These are phyloP conservation scores for Polytrichum commune DNA, from an alignment of 225 moss, liverwort and hornwort species.

Conservation along the genomic window DNA sequence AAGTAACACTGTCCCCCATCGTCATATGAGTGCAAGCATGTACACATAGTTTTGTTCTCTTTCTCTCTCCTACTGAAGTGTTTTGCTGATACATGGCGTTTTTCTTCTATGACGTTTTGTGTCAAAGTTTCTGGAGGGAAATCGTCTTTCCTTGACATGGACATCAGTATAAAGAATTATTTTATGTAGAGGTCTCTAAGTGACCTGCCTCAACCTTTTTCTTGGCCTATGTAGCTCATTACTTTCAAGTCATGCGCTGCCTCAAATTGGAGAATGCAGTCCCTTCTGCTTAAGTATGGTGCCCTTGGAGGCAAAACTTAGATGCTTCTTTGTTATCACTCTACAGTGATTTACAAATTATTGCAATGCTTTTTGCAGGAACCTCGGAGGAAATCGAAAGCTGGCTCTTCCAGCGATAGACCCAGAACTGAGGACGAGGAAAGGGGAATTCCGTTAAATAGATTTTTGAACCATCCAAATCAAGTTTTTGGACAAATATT, in stretches of 20 bases:
- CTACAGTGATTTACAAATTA: too few relatives aligned
- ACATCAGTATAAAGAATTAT: too few relatives aligned
- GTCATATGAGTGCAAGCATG: background rate
- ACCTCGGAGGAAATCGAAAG: slow-evolving; percentile 46
- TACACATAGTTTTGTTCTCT: background rate
- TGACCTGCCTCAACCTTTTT: too few relatives aligned
- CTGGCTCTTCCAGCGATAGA: slow-evolving; percentile 41
- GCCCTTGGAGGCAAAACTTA: too few relatives aligned
- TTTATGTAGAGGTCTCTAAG: too few relatives aligned
- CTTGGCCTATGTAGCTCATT: too few relatives aligned
- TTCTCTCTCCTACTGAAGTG: background rate
- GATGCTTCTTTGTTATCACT: too few relatives aligned
- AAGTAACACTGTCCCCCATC: slow-evolving; percentile 36
- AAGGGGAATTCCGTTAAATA: slow-evolving; percentile 32
- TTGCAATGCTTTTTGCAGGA: slow-evolving; percentile 20
- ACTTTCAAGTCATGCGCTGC: too few relatives aligned
- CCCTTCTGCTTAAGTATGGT: too few relatives aligned
- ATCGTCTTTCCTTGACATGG: too few relatives aligned
- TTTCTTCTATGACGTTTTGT: background rate
- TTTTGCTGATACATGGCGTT: slow-evolving; percentile 2
- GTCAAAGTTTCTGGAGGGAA: too few relatives aligned
- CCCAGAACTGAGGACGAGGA: slow-evolving; percentile 36
- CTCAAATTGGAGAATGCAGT: too few relatives aligned
- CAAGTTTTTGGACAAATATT: slow-evolving; percentile 29
- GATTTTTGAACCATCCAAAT: slow-evolving; percentile 25